Base-by-base conservation (phyloP, 352 stramenopile species). In the Plasmopara viticola region DNA sequence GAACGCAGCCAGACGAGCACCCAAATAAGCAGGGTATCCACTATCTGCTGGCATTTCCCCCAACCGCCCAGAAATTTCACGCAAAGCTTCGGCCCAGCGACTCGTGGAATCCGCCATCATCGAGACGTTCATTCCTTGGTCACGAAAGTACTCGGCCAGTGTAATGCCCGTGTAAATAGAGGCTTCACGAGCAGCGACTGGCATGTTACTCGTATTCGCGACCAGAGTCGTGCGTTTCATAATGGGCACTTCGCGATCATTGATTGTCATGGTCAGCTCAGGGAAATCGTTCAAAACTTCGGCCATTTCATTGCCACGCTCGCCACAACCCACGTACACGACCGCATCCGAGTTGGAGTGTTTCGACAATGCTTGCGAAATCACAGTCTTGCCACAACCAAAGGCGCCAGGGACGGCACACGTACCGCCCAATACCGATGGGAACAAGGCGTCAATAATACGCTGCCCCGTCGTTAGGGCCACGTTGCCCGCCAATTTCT, bases 141-240 rank as follows among this genome's bases (percentile, higher is more conserved):
- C 97, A 73, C 97, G 90, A 82, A 99, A 99, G 78, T 99, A 99
- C 74, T 99, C 95, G 44, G 96, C 94, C 38, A 99, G 79, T 41
- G 96, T 99, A 60, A 99, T 99, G 44, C 91, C 89, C 42, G 97
- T 99, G 86, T 99, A 99, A 66, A 99, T 99, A 33, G 92, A 98
- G 28, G 97, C 97, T 76, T 99, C 97, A 81, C 97, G 95, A 25
- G 97, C 97, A 45, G 97, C 97, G 65, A 99, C 97, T 44, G 97
- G 97, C 97, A 99, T 99, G 89, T 99, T 99, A 74, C 94, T 99
- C n/a, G 97, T 99, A 79, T 99, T 99, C 49, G 97, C 97, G 48
- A 99, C 97, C 29, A 99, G 77, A 40, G 94, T 98, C 37, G 97
- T 99, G 58, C 97, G 95, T 79, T 99, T 98, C 97, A 99, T 99